Conservation (phyloP, 129 eudicot species). For the Pulicaria dysenterica region DNA sequence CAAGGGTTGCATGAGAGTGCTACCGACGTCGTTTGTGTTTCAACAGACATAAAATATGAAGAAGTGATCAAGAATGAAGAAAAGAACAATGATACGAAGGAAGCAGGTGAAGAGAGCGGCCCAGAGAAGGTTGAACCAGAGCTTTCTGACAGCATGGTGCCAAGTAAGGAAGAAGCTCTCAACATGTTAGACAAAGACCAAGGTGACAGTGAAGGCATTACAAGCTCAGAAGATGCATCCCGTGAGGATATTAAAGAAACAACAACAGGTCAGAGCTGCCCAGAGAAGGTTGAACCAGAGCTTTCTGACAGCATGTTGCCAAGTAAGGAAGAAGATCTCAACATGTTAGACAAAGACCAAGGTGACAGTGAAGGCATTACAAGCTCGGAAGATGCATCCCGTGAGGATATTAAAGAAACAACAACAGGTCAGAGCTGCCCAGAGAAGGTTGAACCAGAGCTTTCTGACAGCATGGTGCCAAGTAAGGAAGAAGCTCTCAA, state of each 20-base stretch:
- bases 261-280: constrained; percentile 10
- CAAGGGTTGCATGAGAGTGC: too few species aligned
- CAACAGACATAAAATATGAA: constrained; percentile 17
- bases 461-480: neutral
- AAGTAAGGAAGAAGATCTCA: constrained; percentile 6
- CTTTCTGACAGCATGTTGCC: neutral
- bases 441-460: constrained; percentile 6
- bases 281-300: constrained; percentile 7
- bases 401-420: constrained; percentile 19
- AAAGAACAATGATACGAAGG: neutral
- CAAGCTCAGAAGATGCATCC: constrained; percentile 18
- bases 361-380: neutral
- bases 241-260: constrained; percentile 19
- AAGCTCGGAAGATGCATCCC: constrained; percentile 17
- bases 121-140: constrained; percentile 13
- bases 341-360: constrained; percentile 18
- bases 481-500: constrained; percentile 8
- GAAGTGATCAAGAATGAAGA: neutral
- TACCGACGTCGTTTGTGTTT: neutral
- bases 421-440: neutral
- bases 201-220: neutral
- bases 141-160: neutral
- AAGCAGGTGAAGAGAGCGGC: constrained; percentile 15
- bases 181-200: constrained; percentile 19
- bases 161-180: constrained; percentile 2